phyloP scores from a whole-genome alignment of 1,139 yeast species.

The Pichia sp. region DNA sequence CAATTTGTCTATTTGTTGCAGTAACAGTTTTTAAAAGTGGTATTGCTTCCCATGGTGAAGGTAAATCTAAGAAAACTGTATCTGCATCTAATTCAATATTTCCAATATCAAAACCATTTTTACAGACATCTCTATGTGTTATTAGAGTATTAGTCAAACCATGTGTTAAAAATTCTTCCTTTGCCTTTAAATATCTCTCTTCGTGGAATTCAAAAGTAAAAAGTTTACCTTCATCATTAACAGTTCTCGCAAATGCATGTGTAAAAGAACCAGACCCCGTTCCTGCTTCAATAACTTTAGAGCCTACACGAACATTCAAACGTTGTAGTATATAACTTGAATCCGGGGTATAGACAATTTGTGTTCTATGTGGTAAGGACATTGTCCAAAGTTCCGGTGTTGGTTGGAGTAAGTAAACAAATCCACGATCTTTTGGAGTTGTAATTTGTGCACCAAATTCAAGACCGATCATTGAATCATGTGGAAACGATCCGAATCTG shows the following conservation, averaged over 20 bases:
- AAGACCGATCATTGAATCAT: conserved; percentile 73
- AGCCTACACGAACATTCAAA: conserved; percentile 64
- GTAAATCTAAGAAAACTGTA: conserved; percentile 82
- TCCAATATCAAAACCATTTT: conserved; percentile 66
- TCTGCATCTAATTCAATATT: conserved; percentile 46
- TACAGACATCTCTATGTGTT: conserved; percentile 91
- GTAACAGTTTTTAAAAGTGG: conserved; percentile 64
- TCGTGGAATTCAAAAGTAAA: conserved; percentile 91
- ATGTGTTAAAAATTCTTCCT: conserved; percentile 68
- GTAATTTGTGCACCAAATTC: conserved; percentile 83
- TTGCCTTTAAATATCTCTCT: conserved; percentile 74
- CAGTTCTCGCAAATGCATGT: conserved; percentile 84
- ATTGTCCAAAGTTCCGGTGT: conserved; percentile 95
- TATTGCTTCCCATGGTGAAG: conserved; percentile 96
- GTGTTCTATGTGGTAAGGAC: conserved; percentile 94
- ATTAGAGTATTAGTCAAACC: conserved; percentile 42
- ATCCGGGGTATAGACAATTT: conserved; percentile 94
- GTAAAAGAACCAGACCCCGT: conserved; percentile 97
- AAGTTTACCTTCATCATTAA: conserved; percentile 54
- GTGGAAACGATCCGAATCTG: conserved; percentile 83
- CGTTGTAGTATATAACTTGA: conserved; percentile 85
- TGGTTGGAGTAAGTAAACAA: conserved; percentile 81
- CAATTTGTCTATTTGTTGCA: conserved; percentile 46
- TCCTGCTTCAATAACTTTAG: conserved; percentile 90
- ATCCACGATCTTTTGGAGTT: conserved; percentile 75